phyloP scores from a whole-genome alignment of 2,329 filamentous ascomycete genomes.

The Lasiodiplodia sp. region DNA sequence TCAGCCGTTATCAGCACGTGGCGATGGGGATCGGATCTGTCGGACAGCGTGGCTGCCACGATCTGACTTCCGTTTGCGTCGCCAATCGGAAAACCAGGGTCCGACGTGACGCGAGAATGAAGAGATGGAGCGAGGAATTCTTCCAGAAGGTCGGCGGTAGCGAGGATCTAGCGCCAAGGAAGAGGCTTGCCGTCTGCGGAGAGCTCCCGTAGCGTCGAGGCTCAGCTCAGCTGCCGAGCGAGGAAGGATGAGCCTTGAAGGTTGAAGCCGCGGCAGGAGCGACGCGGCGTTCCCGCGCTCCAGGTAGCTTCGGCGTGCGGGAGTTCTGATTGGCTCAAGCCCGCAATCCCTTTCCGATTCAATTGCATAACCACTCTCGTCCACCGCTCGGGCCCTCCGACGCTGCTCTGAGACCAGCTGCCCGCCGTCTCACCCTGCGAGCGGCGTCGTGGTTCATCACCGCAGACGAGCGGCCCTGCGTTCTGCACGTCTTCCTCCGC shows the following conservation, averaged over 20 bases:
- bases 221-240: neutral
- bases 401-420: neutral
- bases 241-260: neutral
- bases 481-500: no score
- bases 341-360: neutral
- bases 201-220: neutral
- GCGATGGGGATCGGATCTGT: neutral
- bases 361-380: constrained; percentile 8
- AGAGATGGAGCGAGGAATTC: neutral
- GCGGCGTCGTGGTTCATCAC: neutral
- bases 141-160: constrained; percentile 2
- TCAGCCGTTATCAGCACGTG: neutral
- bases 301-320: constrained; percentile 26
- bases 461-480: no score
- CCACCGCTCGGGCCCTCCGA: neutral
- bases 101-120: no score
- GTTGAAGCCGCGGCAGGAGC: neutral
- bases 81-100: neutral
- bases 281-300: neutral
- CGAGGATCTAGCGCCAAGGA: neutral
- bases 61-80: neutral
- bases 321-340: constrained; percentile 12
- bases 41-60: neutral
- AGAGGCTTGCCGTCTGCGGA: constrained; percentile 3
- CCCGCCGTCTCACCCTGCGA: neutral